Base-by-base conservation (phyloP, 257 asterid species). In the Gardenia jasminoides region DNA sequence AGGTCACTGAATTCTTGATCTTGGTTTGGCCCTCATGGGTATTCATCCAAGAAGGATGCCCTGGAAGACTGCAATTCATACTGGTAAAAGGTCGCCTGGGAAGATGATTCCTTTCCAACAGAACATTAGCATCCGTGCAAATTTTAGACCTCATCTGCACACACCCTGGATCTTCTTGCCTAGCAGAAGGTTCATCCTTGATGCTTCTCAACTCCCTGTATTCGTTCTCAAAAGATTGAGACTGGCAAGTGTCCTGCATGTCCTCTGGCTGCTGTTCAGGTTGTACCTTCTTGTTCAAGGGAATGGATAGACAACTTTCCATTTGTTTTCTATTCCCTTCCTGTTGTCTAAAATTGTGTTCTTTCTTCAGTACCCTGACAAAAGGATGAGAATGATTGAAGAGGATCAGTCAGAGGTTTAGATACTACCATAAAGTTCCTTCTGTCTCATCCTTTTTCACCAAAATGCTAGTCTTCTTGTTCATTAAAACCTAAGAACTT, bases 1-100 rank as follows among this genome's bases (percentile, higher is more conserved):
- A 47, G 64, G 26, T 80, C 22, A 33, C 1, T 1, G 74, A 62
- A 36, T 72, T 19, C 11, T 76, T 30, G 20, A 72, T 9, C 64
- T 56, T 70, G 17, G 17, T 56, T 73, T 65, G 59, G 30, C 30
- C 83, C 30, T 65, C 78, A 79, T 13, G 43, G 44, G 54, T 17
- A 7, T 44, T 26, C 46, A 10, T 22, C 24, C 44, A 52, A 44
- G 54, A 65, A 13, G 81, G 82, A 81, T 12, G 54, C 80, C 50
- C 71, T 28, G 50, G 56, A 84, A 71, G 58, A 78, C 68, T 68
- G 74, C 83, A 16, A 79, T 80, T 84, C 80, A 76, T 43, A 75
- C 75, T 75, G 61, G 76, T 82, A 78, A 87, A 81, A 80, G 91
- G 88, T 44, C 79, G 88, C 70, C 89, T 89, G 48, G 79, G 89